Evolutionary conservation across 176 grass and related monocot species (phyloP).

Genomic region (Olyra latifolia): DNA sequence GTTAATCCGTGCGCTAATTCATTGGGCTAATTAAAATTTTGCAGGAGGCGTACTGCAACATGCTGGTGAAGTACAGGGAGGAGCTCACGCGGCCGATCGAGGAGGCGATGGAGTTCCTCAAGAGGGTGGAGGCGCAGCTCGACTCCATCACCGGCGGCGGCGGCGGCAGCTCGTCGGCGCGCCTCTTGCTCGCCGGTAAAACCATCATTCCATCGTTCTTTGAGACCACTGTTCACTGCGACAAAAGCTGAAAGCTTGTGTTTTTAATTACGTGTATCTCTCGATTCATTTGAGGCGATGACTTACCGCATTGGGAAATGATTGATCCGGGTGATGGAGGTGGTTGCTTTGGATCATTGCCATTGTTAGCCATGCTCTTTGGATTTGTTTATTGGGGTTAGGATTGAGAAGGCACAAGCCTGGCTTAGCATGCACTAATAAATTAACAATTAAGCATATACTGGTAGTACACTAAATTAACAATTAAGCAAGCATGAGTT

Average conservation of each 20-base stretch:
- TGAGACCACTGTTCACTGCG: not conserved
- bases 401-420: not conserved
- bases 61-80: conserved; percentile 82
- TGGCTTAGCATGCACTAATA: conserved; percentile 34
- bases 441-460: conserved; percentile 12
- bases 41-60: conserved; percentile 88
- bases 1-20: not conserved
- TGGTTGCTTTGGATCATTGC: conserved; percentile 45
- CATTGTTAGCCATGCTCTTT: conserved; percentile 16
- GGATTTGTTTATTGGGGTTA: conserved; percentile 26
- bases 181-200: conserved; percentile 46
- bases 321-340: conserved; percentile 22
- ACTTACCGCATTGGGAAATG: conserved; percentile 50
- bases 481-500: conserved; percentile 2
- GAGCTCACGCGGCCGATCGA: conserved; percentile 78
- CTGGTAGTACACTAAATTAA: not conserved
- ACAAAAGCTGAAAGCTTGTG: not conserved
- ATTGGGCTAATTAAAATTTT: not conserved
- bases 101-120: conserved; percentile 83
- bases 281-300: conserved; percentile 4
- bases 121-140: conserved; percentile 72
- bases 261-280: conserved; percentile 3
- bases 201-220: not conserved
- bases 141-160: conserved; percentile 59
- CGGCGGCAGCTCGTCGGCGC: conserved; percentile 24